Evolutionary conservation across 1,284 basidiomycete genomes (phyloP).

Genomic region (Ganoderma boninense): DNA sequence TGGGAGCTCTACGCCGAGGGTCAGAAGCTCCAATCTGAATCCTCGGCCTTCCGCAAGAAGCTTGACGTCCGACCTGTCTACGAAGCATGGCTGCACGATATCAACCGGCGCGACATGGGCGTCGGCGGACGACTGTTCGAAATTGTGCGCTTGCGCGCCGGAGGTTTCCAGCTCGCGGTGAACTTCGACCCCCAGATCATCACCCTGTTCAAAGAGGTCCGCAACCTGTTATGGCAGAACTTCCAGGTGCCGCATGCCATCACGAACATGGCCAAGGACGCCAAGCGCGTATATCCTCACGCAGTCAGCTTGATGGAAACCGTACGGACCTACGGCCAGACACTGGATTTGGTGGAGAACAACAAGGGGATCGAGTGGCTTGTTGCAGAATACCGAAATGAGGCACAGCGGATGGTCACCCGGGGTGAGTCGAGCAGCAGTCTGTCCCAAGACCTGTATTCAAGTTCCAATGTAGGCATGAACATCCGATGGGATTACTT

Average conservation of each 20-base stretch:
- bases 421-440: slow-evolving; percentile 62
- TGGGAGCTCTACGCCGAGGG: slow-evolving; percentile 99
- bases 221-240: slow-evolving; percentile 94
- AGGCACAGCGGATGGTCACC: slow-evolving; percentile 89
- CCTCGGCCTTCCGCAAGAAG: slow-evolving; percentile 92
- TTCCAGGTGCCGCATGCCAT: slow-evolving; percentile 96
- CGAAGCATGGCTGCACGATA: slow-evolving; percentile 97
- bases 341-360: slow-evolving; percentile 86
- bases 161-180: slow-evolving; percentile 89
- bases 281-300: slow-evolving; percentile 97
- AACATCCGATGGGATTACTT: slow-evolving; percentile 97
- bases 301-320: slow-evolving; percentile 99
- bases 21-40: slow-evolving; percentile 94
- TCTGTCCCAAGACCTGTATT: neutral
- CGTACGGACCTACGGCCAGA: slow-evolving; percentile 95
- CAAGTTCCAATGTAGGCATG: slow-evolving; percentile 68
- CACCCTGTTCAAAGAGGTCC: slow-evolving; percentile 97
- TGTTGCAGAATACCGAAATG: slow-evolving; percentile 91
- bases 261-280: slow-evolving; percentile 97
- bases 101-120: slow-evolving; percentile 91
- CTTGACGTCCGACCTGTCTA: slow-evolving; percentile 94
- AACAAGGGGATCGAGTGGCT: slow-evolving; percentile 94
- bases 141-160: slow-evolving; percentile 84
- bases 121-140: slow-evolving; percentile 97
- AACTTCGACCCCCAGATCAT: slow-evolving; percentile 99